Percentiles rank a stretch among this genome's conserved stretches.
These are phyloP conservation scores for Singerocomus inundabilis DNA, from an alignment of 1,284 basidiomycete genomes.

Conservation along the genomic window DNA sequence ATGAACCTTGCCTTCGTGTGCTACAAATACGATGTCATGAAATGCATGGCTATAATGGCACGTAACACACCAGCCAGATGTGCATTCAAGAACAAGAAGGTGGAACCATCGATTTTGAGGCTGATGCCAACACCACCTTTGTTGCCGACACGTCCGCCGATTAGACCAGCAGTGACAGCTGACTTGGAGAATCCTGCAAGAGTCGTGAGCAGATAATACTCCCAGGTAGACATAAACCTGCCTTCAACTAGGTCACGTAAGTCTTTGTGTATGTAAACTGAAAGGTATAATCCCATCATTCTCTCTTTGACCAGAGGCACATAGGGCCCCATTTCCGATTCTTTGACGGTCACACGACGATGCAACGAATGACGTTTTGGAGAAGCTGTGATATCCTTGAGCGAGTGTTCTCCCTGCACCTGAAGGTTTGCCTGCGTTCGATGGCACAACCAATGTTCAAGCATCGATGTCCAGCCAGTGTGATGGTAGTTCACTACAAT, in stretches of 20 bases:
- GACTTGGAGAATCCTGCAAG: slow-evolving; percentile 64
- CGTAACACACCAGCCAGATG: slow-evolving; percentile 71
- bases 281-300: slow-evolving; percentile 84
- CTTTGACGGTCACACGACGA: slow-evolving; percentile 39
- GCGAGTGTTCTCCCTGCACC: slow-evolving; percentile 13
- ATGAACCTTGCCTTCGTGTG: slow-evolving; percentile 71
- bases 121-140: slow-evolving; percentile 86
- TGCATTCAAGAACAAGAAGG: slow-evolving; percentile 82
- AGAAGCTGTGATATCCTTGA: slow-evolving; percentile 22
- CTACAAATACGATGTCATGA: slow-evolving; percentile 36
- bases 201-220: slow-evolving; percentile 2
- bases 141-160: slow-evolving; percentile 84
- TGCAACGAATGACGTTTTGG: slow-evolving; percentile 31
- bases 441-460: slow-evolving; percentile 71
- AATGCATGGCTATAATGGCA: background rate
- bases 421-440: slow-evolving; percentile 36
- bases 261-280: slow-evolving; percentile 71
- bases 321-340: slow-evolving; percentile 65
- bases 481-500: slow-evolving; percentile 30
- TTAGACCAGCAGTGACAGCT: slow-evolving; percentile 81
- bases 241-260: slow-evolving; percentile 59
- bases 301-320: slow-evolving; percentile 80
- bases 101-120: slow-evolving; percentile 68
- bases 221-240: slow-evolving; percentile 22
- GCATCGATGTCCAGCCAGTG: slow-evolving; percentile 67